These are phyloP conservation scores for Theobroma cacao DNA, from an alignment of 345 rosid genomes.

Conservation along the genomic window DNA sequence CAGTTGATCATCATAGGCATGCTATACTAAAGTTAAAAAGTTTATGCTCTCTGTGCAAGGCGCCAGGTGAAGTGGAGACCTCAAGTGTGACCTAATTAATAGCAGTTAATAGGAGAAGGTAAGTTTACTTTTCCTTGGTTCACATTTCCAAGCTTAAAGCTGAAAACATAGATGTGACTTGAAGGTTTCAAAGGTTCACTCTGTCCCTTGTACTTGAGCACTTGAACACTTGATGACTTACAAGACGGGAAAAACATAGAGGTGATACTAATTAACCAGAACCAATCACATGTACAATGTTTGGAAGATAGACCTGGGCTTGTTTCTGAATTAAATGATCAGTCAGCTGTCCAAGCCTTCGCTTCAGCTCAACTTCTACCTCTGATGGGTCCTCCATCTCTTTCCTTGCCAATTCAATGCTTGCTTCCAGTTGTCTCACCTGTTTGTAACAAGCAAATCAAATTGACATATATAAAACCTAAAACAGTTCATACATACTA, in stretches of 20 bases:
- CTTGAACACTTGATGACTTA: not conserved
- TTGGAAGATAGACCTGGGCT: conserved; percentile 64
- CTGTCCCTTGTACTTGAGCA: not conserved
- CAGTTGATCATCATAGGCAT: not conserved
- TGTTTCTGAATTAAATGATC: conserved; percentile 99
- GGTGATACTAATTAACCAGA: not conserved
- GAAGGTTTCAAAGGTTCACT: not conserved
- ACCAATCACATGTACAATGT: conserved; percentile 1
- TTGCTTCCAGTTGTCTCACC: conserved; percentile 63
- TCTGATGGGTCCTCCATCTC: conserved; percentile 89
- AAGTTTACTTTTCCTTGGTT: too few relatives aligned
- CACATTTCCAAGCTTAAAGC: not conserved
- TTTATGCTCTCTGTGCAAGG: not conserved
- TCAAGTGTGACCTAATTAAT: not conserved
- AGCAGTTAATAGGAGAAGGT: not conserved
- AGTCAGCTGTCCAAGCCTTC: conserved; percentile 85
- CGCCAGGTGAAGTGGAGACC: not conserved
- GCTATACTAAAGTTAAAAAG: not conserved
- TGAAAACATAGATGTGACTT: not conserved
- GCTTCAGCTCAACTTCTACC: conserved; percentile 79
- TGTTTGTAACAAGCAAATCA: conserved; percentile 21
- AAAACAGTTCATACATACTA: not conserved
- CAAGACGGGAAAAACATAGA: not conserved
- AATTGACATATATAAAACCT: not conserved
- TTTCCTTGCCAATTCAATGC: conserved; percentile 67